Percentiles rank a stretch among this genome's conserved stretches.
Evolutionary conservation across 352 stramenopile genomes (phyloP).

Genomic region (Detonula confervacea): DNA sequence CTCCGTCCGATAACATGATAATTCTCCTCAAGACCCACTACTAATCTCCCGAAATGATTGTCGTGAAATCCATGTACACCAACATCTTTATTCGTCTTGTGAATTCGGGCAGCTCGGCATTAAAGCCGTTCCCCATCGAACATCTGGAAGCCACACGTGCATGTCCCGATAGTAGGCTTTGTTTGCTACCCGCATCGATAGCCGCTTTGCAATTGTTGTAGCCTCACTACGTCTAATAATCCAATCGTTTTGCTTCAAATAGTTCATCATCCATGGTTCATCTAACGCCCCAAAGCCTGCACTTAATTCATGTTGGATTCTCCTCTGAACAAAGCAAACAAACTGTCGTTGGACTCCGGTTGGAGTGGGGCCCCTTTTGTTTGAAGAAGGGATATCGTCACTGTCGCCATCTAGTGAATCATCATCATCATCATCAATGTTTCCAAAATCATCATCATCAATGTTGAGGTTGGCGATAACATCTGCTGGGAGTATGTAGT

Average conservation of each 20-base stretch:
- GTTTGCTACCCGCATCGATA: background rate
- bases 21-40: constrained; percentile 44
- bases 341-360: background rate
- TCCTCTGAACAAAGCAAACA: background rate
- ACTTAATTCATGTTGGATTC: constrained; percentile 2
- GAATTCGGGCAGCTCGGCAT: constrained; percentile 48
- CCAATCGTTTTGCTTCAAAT: background rate
- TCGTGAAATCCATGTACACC: constrained; percentile 33
- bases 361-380: background rate
- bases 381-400: background rate
- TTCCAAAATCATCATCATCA: background rate
- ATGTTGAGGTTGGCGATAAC: background rate
- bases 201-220: background rate
- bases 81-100: constrained; percentile 42
- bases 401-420: background rate
- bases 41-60: constrained; percentile 41
- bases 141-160: constrained; percentile 55
- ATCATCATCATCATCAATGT: background rate
- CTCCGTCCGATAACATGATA: constrained; percentile 49
- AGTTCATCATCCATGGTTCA: background rate
- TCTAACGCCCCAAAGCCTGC: background rate
- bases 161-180: constrained; percentile 56
- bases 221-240: background rate
- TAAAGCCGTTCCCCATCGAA: constrained; percentile 24
- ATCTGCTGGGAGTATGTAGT: background rate